Conservation (phyloP, 2,329 filamentous ascomycete genomes). For the Hymenoscyphus scutula region DNA sequence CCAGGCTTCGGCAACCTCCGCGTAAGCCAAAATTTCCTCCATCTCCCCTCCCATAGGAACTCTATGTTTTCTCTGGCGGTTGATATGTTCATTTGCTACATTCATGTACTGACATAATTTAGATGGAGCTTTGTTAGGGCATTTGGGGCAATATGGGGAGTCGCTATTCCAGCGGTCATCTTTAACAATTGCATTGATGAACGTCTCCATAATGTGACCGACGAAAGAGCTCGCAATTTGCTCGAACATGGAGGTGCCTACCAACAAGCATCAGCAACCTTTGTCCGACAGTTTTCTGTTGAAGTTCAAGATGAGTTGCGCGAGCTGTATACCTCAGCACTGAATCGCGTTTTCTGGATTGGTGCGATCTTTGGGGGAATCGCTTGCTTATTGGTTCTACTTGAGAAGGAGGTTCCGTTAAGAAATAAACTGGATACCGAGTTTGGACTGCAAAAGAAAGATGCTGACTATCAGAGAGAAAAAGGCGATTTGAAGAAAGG, state of each 20-base stretch:
- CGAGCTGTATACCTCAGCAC: neutral
- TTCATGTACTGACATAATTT: neutral
- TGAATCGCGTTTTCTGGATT: constrained; percentile 13
- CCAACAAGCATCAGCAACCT: neutral
- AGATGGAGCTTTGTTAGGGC: constrained; percentile 42
- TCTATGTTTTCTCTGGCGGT: no score
- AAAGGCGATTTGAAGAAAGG: no score
- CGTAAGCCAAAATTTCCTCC: neutral
- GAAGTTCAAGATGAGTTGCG: neutral
- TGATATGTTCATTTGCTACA: no score
- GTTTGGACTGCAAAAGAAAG: constrained; percentile 11
- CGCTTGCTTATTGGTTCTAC: constrained; percentile 6
- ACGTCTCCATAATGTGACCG: neutral
- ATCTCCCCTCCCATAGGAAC: no score
- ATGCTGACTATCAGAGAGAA: neutral
- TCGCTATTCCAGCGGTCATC: constrained; percentile 36
- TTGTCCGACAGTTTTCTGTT: constrained; percentile 4
- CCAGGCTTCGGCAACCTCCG: neutral
- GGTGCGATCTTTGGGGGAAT: constrained; percentile 10
- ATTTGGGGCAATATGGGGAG: constrained; percentile 47
- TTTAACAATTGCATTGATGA: constrained; percentile 11
- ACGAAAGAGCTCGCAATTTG: neutral
- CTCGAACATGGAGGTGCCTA: constrained; percentile 14
- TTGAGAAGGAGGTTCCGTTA: constrained; percentile 14
- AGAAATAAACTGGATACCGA: constrained; percentile 14